A percentile compares a stretch with the other conserved stretches of the same genome.
phyloP scores from a whole-genome alignment of 768 basidiomycete species.

The Imleria badia region DNA sequence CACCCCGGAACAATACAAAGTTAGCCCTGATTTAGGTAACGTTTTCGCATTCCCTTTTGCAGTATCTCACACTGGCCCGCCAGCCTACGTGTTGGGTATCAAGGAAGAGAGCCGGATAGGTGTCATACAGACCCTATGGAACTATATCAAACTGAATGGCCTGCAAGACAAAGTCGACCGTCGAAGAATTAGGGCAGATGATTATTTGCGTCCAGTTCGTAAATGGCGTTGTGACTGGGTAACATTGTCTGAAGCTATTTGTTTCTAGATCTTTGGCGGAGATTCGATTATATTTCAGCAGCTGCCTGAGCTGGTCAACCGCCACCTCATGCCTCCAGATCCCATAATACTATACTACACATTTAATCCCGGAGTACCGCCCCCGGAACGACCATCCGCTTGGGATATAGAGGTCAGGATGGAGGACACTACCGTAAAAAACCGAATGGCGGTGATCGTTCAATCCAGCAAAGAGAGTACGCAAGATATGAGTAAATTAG shows the following conservation, averaged over 20 bases:
- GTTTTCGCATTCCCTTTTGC: neutral
- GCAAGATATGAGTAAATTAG: slow-evolving; percentile 66
- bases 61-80: neutral
- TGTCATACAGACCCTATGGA: slow-evolving; percentile 84
- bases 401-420: slow-evolving; percentile 89
- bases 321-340: slow-evolving; percentile 72
- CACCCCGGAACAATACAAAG: slow-evolving; percentile 81
- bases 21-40: slow-evolving; percentile 72
- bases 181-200: slow-evolving; percentile 67
- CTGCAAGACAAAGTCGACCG: slow-evolving; percentile 84
- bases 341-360: slow-evolving; percentile 81
- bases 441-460: slow-evolving; percentile 70
- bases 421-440: slow-evolving; percentile 76
- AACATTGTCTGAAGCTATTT: neutral
- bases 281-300: slow-evolving; percentile 75
- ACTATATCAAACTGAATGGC: slow-evolving; percentile 82
- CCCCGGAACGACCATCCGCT: slow-evolving; percentile 70
- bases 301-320: slow-evolving; percentile 83
- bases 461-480: slow-evolving; percentile 69
- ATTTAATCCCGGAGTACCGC: slow-evolving; percentile 57
- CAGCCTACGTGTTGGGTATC: slow-evolving; percentile 68
- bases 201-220: slow-evolving; percentile 60
- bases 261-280: slow-evolving; percentile 61
- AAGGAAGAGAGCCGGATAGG: slow-evolving; percentile 84
- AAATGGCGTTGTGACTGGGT: neutral